phyloP scores from a whole-genome alignment of 2,329 filamentous ascomycete genomes.

The Aspergillus transmontanensis region DNA sequence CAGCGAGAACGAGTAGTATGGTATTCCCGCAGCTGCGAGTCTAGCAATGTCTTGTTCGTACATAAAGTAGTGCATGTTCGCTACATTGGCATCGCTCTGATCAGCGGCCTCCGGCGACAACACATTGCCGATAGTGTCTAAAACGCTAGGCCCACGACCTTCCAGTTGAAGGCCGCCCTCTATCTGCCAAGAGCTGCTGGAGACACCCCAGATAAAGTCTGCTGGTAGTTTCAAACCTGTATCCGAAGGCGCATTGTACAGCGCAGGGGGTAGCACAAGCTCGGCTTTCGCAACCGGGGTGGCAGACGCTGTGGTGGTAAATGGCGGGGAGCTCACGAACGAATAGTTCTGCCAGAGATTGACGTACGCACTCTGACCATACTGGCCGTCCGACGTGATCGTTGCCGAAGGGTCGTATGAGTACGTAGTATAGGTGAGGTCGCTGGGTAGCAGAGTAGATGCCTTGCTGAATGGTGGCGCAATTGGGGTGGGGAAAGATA shows the following conservation, averaged over 20 bases:
- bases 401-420: not conserved
- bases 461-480: slow-evolving; percentile 6
- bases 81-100: not conserved
- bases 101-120: not conserved
- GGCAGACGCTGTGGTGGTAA: not conserved
- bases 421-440: slow-evolving; percentile 11
- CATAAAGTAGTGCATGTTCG: slow-evolving; percentile 2
- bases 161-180: not conserved
- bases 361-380: not conserved
- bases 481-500: slow-evolving; percentile 4
- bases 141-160: not conserved
- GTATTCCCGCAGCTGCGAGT: not conserved
- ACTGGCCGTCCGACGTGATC: not conserved
- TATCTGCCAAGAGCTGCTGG: slow-evolving; percentile 1
- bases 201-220: not conserved
- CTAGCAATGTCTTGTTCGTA: slow-evolving; percentile 1
- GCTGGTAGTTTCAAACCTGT: not conserved
- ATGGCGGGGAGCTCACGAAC: not conserved
- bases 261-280: not conserved
- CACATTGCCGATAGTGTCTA: not conserved
- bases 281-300: not conserved
- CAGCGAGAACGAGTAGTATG: slow-evolving; percentile 73
- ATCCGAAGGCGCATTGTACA: not conserved
- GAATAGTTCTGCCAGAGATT: not conserved
- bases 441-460: slow-evolving; percentile 1